These are phyloP conservation scores for Atkinsonella hypoxylon DNA, from an alignment of 2,329 filamentous ascomycete genomes.

Conservation along the genomic window DNA sequence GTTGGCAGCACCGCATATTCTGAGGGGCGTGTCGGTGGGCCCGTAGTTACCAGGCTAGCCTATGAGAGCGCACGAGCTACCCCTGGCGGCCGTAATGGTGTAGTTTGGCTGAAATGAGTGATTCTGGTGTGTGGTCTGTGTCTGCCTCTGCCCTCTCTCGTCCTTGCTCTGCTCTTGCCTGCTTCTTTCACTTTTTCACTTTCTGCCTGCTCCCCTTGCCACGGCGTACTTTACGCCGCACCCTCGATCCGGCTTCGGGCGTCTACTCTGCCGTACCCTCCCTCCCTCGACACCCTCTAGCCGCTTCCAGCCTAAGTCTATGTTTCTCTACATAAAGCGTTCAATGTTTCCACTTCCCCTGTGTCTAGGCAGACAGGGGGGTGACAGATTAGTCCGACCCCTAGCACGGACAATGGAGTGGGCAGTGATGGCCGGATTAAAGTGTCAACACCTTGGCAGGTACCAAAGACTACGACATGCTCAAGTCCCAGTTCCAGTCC, in stretches of 20 bases:
- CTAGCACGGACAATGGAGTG: too few relatives aligned
- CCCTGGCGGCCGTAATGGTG: too few relatives aligned
- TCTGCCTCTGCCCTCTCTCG: not conserved
- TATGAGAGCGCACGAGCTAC: too few relatives aligned
- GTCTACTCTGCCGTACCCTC: not conserved
- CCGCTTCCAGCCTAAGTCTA: constrained; percentile 1
- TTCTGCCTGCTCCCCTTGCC: too few relatives aligned
- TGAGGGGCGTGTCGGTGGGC: constrained; percentile 3
- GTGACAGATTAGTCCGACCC: not conserved
- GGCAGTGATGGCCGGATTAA: too few relatives aligned
- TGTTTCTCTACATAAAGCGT: too few relatives aligned
- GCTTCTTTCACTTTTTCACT: too few relatives aligned
- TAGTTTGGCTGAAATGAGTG: not conserved
- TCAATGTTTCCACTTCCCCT: too few relatives aligned
- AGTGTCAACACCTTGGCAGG: too few relatives aligned
- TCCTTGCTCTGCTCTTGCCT: not conserved
- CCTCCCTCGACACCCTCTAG: not conserved
- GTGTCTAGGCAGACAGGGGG: not conserved
- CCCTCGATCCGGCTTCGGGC: not conserved
- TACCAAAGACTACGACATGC: not conserved
- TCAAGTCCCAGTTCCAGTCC: not conserved
- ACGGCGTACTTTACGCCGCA: too few relatives aligned
- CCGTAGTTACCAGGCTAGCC: not conserved
- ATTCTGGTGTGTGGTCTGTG: not conserved
- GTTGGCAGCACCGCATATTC: constrained; percentile 3